These are phyloP conservation scores for Fusarium palustre DNA, from an alignment of 2,329 filamentous ascomycete genomes.

Conservation along the genomic window DNA sequence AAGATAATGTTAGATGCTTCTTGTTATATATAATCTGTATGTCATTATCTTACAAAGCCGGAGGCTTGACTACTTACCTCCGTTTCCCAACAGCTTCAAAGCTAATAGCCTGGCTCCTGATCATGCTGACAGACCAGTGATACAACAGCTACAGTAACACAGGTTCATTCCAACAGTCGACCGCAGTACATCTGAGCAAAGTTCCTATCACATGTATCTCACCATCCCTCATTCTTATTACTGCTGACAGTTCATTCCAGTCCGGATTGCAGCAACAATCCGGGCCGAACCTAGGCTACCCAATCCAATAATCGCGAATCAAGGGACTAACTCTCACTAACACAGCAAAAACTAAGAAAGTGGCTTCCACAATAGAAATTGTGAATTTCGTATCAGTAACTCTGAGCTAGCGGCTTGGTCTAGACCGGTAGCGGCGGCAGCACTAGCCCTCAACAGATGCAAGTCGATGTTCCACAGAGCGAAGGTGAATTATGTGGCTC, in stretches of 20 bases:
- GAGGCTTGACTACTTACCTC: not conserved
- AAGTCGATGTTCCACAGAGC: not conserved
- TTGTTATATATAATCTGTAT: not conserved
- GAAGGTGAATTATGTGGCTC: slow-evolving; percentile 20
- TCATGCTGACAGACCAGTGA: not conserved
- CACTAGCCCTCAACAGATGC: not conserved
- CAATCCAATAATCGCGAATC: not conserved
- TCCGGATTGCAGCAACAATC: not conserved
- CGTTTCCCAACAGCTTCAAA: not conserved
- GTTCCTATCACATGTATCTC: not conserved
- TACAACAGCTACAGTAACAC: not conserved
- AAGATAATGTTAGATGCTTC: rapidly evolving
- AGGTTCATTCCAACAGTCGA: not conserved
- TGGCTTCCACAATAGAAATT: slow-evolving; percentile 1
- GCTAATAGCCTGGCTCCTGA: not conserved
- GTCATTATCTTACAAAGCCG: too few species aligned
- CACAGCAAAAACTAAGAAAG: not conserved
- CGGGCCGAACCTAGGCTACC: slow-evolving; percentile 23
- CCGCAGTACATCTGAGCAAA: not conserved
- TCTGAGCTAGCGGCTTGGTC: not conserved
- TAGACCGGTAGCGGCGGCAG: slow-evolving; percentile 11
- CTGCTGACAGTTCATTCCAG: not conserved
- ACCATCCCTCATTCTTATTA: not conserved
- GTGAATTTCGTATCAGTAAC: not conserved
- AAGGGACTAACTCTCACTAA: not conserved